Evolutionary conservation across 805 yeast species (phyloP).

Genomic region (Isabelozyma gotoi): DNA sequence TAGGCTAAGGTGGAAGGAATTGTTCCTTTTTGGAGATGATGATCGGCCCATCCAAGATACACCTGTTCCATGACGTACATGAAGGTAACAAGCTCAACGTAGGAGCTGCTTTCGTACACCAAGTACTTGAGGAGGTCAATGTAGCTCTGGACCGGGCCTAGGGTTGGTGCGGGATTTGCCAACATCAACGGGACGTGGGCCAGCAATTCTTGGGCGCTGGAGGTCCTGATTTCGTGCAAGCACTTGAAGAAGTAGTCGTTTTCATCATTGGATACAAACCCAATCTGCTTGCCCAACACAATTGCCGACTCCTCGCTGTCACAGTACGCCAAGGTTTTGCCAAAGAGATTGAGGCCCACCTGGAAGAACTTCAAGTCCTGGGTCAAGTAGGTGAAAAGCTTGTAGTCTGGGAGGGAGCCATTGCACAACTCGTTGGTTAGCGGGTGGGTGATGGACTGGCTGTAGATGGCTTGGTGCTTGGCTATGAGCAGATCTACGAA

Average conservation of each 20-base stretch:
- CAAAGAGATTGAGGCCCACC: constrained; percentile 40
- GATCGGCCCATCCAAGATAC: constrained; percentile 53
- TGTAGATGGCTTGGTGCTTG: constrained; percentile 15
- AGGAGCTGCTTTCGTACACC: constrained; percentile 23
- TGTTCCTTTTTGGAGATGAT: constrained; percentile 15
- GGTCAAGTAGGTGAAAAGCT: constrained; percentile 42
- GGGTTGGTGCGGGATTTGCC: constrained; percentile 8
- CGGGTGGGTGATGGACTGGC: constrained; percentile 34
- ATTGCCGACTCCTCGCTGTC: constrained; percentile 38
- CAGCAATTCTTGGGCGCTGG: constrained; percentile 18
- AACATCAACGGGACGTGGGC: constrained; percentile 18
- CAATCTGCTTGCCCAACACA: constrained; percentile 48
- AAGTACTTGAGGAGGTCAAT: constrained; percentile 31
- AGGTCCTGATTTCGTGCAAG: constrained; percentile 20
- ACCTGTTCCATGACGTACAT: constrained; percentile 50
- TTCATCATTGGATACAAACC: constrained; percentile 48
- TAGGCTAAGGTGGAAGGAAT: constrained; percentile 33
- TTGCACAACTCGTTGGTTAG: constrained; percentile 45
- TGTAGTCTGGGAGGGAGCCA: constrained; percentile 45
- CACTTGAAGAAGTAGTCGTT: constrained; percentile 42
- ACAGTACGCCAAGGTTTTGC: constrained; percentile 44
- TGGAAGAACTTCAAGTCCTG: constrained; percentile 53
- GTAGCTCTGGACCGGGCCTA: constrained; percentile 40
- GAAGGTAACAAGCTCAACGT: constrained; percentile 43
- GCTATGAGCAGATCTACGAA: constrained; percentile 11